Percentiles rank a stretch among this genome's conserved stretches.
Conservation (phyloP, 192 early-diverging fungal species). For the Cladochytrium replicatum region DNA sequence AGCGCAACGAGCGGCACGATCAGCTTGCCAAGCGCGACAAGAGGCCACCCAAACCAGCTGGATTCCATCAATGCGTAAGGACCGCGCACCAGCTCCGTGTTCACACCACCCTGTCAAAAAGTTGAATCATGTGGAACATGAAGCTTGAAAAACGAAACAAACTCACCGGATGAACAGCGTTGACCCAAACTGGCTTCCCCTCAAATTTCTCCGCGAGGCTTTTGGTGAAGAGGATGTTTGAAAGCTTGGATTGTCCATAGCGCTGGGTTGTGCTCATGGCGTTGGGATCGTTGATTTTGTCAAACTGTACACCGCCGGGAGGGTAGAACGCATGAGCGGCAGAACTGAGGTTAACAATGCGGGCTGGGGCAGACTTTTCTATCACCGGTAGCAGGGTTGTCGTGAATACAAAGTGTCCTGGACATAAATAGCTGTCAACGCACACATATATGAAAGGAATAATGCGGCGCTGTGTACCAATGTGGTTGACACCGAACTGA, state of each 20-base stretch:
- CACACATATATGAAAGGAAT: too few relatives aligned
- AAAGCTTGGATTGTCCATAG: constrained; percentile 29
- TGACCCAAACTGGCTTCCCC: constrained; percentile 22
- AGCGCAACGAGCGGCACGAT: neutral
- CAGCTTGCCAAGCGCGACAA: too few relatives aligned
- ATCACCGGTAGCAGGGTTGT: constrained; percentile 17
- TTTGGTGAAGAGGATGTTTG: constrained; percentile 27
- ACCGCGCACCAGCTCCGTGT: constrained; percentile 33
- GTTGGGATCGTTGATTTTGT: constrained; percentile 7
- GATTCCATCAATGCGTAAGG: too few relatives aligned
- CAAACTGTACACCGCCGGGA: constrained; percentile 10
- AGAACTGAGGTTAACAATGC: constrained; percentile 23
- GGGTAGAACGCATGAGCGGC: constrained; percentile 10
- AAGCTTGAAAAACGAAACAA: too few relatives aligned
- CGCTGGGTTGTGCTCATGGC: neutral
- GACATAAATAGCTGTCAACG: too few relatives aligned
- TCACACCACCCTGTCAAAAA: constrained; percentile 39
- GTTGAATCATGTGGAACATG: too few relatives aligned
- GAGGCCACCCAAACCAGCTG: too few relatives aligned
- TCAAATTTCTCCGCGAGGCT: too few relatives aligned
- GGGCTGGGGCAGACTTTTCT: constrained; percentile 6
- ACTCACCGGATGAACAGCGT: constrained; percentile 45
- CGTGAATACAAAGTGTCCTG: constrained; percentile 32
- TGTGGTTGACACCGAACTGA: constrained; percentile 46
- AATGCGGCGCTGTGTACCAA: too few relatives aligned